A percentile compares a stretch with the other conserved stretches of the same genome.
These are phyloP conservation scores for Telfairia occidentalis DNA, from an alignment of 331 rosid genomes.

Conservation along the genomic window DNA sequence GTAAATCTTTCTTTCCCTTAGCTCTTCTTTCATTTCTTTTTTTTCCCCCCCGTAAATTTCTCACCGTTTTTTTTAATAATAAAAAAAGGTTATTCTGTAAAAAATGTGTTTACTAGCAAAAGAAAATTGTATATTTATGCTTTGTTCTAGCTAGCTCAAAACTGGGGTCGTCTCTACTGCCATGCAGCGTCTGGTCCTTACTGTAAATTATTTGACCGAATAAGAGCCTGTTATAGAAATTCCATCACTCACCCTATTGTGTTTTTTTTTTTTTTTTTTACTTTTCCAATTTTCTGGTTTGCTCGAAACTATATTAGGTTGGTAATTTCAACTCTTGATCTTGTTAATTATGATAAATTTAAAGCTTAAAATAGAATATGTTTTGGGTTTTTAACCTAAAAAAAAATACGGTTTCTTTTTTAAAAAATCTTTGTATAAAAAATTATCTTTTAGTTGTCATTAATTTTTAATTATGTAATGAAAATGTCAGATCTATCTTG, in stretches of 20 bases:
- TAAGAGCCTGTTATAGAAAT: constrained; percentile 18
- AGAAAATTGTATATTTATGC: neutral
- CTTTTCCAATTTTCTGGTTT: neutral
- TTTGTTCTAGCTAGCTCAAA: neutral
- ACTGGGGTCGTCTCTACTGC: neutral
- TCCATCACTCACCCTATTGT: neutral
- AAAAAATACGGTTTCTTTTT: too few relatives aligned
- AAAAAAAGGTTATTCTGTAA: neutral
- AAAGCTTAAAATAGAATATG: too few relatives aligned
- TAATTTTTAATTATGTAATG: too few relatives aligned
- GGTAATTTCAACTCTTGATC: neutral
- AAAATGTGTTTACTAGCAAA: neutral
- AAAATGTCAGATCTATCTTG: too few relatives aligned
- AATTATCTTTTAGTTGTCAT: too few relatives aligned
- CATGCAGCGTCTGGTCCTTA: constrained; percentile 24
- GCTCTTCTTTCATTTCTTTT: neutral
- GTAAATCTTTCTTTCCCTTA: neutral
- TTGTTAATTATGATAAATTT: neutral
- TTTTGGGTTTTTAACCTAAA: too few relatives aligned
- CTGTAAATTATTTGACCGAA: constrained; percentile 35
- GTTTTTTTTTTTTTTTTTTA: neutral
- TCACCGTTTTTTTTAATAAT: neutral
- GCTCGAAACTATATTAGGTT: neutral
- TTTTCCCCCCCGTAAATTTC: neutral
- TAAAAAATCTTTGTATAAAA: too few relatives aligned